A percentile compares a stretch with the other conserved stretches of the same genome.
Conservation (phyloP, 768 basidiomycete species). For the Dictyophora rubrovolvata region DNA sequence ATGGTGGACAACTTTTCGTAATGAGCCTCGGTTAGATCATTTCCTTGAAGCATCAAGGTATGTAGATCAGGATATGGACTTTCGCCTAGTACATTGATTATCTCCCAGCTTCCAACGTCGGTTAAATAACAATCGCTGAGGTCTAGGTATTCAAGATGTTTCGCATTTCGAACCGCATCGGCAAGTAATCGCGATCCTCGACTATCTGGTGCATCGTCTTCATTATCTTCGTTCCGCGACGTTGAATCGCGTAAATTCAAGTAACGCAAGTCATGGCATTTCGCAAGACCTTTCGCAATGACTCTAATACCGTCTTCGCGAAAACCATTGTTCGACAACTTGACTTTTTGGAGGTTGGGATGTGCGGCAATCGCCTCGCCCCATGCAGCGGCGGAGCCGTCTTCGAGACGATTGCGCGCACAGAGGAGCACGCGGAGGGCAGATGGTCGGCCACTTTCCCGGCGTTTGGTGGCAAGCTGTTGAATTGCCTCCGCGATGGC, state of each 20-base stretch:
- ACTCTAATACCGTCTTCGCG: slow-evolving; percentile 81
- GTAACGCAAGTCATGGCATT: slow-evolving; percentile 53
- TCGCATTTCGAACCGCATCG: slow-evolving; percentile 57
- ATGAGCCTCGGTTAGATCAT: neutral
- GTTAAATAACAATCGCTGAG: slow-evolving; percentile 86
- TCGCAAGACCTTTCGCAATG: slow-evolving; percentile 64
- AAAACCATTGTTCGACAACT: slow-evolving; percentile 98
- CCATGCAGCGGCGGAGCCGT: slow-evolving; percentile 76
- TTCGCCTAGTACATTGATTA: slow-evolving; percentile 44
- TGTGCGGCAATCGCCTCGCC: slow-evolving; percentile 84
- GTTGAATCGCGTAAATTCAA: slow-evolving; percentile 79
- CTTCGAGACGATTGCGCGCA: slow-evolving; percentile 92
- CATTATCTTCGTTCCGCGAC: neutral
- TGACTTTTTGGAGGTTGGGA: slow-evolving; percentile 69
- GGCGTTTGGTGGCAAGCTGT: slow-evolving; percentile 60
- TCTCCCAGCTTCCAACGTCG: slow-evolving; percentile 41
- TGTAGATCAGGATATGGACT: slow-evolving; percentile 59
- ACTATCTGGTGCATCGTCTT: slow-evolving; percentile 29
- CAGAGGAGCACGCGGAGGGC: slow-evolving; percentile 76
- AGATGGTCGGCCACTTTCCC: slow-evolving; percentile 56
- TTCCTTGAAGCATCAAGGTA: slow-evolving; percentile 55
- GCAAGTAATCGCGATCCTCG: slow-evolving; percentile 37
- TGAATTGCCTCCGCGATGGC: slow-evolving; percentile 78
- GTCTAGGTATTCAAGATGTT: slow-evolving; percentile 65
- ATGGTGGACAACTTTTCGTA: neutral